A percentile compares a stretch with the other conserved stretches of the same genome.
Conservation (phyloP, 176 grass and related monocot genomes). For the Oryza officinalis region DNA sequence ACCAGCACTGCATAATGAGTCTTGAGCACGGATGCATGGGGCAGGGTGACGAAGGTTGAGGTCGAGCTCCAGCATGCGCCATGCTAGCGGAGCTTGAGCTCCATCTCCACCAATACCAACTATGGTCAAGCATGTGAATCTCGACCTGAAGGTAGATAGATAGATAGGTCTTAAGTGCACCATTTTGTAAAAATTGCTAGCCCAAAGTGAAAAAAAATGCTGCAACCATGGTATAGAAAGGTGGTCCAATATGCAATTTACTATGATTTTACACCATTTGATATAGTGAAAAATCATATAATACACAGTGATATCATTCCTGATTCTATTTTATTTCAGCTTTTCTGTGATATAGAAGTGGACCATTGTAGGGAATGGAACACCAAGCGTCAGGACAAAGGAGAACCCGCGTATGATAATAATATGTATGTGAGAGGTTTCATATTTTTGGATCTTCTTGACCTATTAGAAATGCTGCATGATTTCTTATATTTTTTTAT, state of each 20-base stretch:
- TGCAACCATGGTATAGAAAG: too few relatives aligned
- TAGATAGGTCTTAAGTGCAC: too few relatives aligned
- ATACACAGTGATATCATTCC: conserved; percentile 25
- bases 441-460: background rate
- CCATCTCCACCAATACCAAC: too few relatives aligned
- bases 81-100: too few relatives aligned
- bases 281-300: conserved; percentile 9
- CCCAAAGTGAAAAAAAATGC: too few relatives aligned
- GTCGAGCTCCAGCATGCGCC: too few relatives aligned
- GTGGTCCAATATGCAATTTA: background rate
- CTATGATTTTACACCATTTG: conserved; percentile 3
- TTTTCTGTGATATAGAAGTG: conserved; percentile 94
- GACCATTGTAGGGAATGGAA: conserved; percentile 88
- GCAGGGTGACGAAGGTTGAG: too few relatives aligned
- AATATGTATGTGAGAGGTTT: conserved; percentile 64
- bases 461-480: background rate
- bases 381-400: conserved; percentile 57
- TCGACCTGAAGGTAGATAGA: too few relatives aligned
- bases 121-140: too few relatives aligned
- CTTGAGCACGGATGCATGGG: too few relatives aligned
- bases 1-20: too few relatives aligned
- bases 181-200: too few relatives aligned
- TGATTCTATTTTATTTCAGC: conserved; percentile 56
- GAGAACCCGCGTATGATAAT: conserved; percentile 65
- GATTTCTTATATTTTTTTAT: background rate